phyloP scores from a whole-genome alignment of 768 basidiomycete species.

The Termitomyces sp. region DNA sequence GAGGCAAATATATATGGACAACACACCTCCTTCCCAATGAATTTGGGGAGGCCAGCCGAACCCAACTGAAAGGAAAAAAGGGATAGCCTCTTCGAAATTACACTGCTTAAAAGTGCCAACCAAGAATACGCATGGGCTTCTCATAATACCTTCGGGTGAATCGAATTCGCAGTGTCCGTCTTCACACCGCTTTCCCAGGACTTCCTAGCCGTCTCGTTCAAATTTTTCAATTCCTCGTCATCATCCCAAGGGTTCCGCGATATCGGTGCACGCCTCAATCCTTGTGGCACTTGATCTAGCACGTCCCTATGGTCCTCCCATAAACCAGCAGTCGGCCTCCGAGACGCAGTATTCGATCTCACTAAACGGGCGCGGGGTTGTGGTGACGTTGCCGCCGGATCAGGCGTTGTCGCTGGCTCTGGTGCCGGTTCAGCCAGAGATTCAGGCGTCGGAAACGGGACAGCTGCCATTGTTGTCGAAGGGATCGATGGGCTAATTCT shows the following conservation, averaged over 20 bases:
- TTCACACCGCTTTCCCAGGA: not conserved
- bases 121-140: slow-evolving; percentile 11
- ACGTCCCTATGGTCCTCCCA: slow-evolving; percentile 10
- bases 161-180: slow-evolving; percentile 1
- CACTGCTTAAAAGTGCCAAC: slow-evolving; percentile 6
- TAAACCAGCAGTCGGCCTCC: slow-evolving; percentile 9
- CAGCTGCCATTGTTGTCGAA: not conserved
- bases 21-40: not conserved
- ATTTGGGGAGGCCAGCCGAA: slow-evolving; percentile 1
- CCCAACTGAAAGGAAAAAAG: not conserved
- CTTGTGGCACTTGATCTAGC: slow-evolving; percentile 1
- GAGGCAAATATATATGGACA: not conserved
- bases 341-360: slow-evolving; percentile 5
- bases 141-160: slow-evolving; percentile 2
- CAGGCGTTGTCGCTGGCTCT: not conserved
- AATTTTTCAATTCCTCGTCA: not conserved
- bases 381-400: slow-evolving; percentile 6
- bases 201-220: not conserved
- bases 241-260: slow-evolving; percentile 1
- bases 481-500: slow-evolving; percentile 1
- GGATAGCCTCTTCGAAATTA: not conserved
- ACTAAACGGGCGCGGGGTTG: slow-evolving; percentile 4
- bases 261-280: not conserved
- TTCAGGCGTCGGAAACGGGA: not conserved
- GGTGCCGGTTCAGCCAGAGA: not conserved